phyloP scores from a whole-genome alignment of 2,329 filamentous ascomycete species.

The Hypomyces rosellus region DNA sequence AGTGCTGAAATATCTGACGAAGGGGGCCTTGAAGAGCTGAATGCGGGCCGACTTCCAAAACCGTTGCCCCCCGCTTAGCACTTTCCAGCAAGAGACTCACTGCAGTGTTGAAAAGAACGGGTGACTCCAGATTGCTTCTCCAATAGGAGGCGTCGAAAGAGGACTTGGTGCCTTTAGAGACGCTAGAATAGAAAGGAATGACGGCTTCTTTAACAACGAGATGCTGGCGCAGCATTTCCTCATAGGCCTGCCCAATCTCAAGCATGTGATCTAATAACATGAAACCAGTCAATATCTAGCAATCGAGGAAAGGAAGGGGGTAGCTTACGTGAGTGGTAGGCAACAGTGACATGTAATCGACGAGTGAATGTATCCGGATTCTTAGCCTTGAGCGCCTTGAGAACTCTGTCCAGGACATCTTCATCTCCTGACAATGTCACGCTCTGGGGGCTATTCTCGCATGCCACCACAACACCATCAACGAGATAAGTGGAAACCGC shows the following conservation, averaged over 20 bases:
- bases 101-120: slow-evolving; percentile 21
- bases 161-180: slow-evolving; percentile 11
- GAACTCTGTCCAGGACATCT: slow-evolving; percentile 17
- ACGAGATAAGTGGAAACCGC: slow-evolving; percentile 23
- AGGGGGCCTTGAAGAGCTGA: slow-evolving; percentile 12
- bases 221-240: slow-evolving; percentile 2
- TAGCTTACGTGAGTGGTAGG: slow-evolving; percentile 32
- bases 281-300: no score
- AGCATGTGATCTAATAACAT: slow-evolving; percentile 5
- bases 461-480: slow-evolving; percentile 24
- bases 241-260: slow-evolving; percentile 1
- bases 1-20: slow-evolving; percentile 10
- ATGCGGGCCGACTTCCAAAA: slow-evolving; percentile 20
- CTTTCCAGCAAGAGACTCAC: slow-evolving; percentile 1
- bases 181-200: slow-evolving; percentile 19
- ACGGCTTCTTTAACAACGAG: neutral
- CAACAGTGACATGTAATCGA: slow-evolving; percentile 31
- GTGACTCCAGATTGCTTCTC: slow-evolving; percentile 23
- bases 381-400: slow-evolving; percentile 22
- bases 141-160: slow-evolving; percentile 21
- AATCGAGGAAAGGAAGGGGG: no score
- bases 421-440: slow-evolving; percentile 31
- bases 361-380: slow-evolving; percentile 25
- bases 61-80: neutral
- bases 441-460: slow-evolving; percentile 30